Evolutionary conservation across 192 early-diverging fungal genomes (phyloP), one percentile per base, ranked within the genome.

Genomic region (Linnemannia zychae): DNA sequence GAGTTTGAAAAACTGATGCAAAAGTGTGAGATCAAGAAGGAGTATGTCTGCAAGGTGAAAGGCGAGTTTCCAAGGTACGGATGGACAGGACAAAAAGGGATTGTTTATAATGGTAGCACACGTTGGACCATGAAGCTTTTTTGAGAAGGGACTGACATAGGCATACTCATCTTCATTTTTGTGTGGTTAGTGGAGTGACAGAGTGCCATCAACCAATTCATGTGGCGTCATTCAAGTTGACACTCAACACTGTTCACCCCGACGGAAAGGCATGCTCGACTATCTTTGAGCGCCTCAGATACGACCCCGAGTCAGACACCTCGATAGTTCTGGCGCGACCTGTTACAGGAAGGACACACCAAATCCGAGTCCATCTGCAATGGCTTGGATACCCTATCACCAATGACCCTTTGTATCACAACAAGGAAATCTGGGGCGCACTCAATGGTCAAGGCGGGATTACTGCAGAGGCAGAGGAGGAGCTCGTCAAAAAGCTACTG

Each of bases 361-460:
- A 99, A 88, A 99, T 99, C 76, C 93, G 98, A 44, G 98, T 99
- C 57, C 98, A 99, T 78, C 82, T 99, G 40, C 96, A 97, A 88
- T 97, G 93, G 78, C 90, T 99, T 0, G 98, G 98, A 7, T 91
- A 92, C 71, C 97, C 98, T 1, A 98, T 99, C 71, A 96, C 95
- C 28, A 99, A 99, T 78, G 98, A 99, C 79, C 98, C 98, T 17
- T 76, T 99, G 3, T 99, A 99, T 87, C 91, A 93, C 66, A 92
- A 93, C 84, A 66, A 78, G 15, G 91, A 92, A 1, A 88, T 93
- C 0, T 99, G 97, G 96, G 96, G 94, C 22, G 22, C 69, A 13
- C 52, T 78, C 0, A 77, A 92, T 69, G 94, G 95, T 31, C 90
- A 93, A 71, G 90, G 90, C 11, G 82, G 79, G 13, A 79, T 87